phyloP scores from a whole-genome alignment of 192 early-diverging fungal genomes.

The Coemansia sp. region DNA sequence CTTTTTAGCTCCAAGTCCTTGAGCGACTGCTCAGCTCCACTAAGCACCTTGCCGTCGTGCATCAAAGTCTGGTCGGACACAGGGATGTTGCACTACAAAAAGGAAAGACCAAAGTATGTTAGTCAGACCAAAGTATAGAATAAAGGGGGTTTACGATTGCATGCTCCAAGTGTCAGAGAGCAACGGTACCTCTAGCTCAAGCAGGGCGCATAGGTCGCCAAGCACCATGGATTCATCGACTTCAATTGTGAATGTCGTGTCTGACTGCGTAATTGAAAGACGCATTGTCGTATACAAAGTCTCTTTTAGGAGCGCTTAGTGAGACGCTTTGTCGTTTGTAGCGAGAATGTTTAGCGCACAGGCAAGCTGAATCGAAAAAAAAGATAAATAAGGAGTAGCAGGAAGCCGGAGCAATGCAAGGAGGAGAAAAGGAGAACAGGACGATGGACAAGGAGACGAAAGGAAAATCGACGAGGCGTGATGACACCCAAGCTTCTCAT shows the following conservation, averaged over 20 bases:
- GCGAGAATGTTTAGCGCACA: not conserved
- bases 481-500: not conserved
- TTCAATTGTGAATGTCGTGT: slow-evolving; percentile 57
- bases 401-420: slow-evolving; percentile 2
- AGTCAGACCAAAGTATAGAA: not conserved
- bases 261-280: slow-evolving; percentile 31
- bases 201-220: slow-evolving; percentile 77
- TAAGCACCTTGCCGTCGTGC: slow-evolving; percentile 68
- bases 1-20: slow-evolving; percentile 65
- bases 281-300: slow-evolving; percentile 21
- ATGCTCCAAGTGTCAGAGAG: not conserved
- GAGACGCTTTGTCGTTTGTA: slow-evolving; percentile 1
- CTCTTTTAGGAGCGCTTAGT: not conserved
- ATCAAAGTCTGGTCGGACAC: slow-evolving; percentile 64
- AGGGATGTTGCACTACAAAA: slow-evolving; percentile 65
- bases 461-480: not conserved
- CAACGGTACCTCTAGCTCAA: slow-evolving; percentile 76
- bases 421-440: not conserved
- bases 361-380: not conserved
- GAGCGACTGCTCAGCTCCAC: slow-evolving; percentile 65
- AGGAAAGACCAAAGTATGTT: not conserved
- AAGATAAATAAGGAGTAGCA: not conserved
- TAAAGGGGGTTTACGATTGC: not conserved
- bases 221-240: slow-evolving; percentile 76
- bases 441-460: not conserved